Percentiles rank a stretch among this genome's conserved stretches.
These are phyloP conservation scores for Vitis hybrid DNA, from an alignment of 177 flowering plant genomes.

Conservation along the genomic window DNA sequence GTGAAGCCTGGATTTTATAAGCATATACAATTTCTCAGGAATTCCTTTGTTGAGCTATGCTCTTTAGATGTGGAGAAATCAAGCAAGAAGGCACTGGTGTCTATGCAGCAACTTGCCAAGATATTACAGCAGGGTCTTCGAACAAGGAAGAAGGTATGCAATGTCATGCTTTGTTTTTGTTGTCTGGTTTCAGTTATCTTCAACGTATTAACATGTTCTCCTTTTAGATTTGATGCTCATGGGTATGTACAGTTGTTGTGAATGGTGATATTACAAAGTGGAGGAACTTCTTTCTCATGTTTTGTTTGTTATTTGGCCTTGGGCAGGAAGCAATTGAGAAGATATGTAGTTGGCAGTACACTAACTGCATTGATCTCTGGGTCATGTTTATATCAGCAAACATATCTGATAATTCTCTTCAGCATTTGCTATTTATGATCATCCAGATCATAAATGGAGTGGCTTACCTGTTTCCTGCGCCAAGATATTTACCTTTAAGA, in stretches of 20 bases:
- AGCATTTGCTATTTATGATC: slow-evolving; percentile 48
- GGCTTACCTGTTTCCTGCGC: slow-evolving; percentile 73
- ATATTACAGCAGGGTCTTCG: slow-evolving; percentile 58
- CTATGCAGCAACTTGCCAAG: slow-evolving; percentile 57
- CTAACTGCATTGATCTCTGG: slow-evolving; percentile 83
- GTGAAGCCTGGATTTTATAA: slow-evolving; percentile 43
- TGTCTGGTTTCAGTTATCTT: background rate
- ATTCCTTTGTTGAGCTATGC: slow-evolving; percentile 67
- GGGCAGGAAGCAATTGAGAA: slow-evolving; percentile 73
- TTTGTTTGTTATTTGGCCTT: background rate
- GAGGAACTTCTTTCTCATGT: background rate
- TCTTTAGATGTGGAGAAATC: slow-evolving; percentile 67
- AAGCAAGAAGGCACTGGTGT: slow-evolving; percentile 44
- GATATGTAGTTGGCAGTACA: slow-evolving; percentile 75
- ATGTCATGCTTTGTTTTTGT: background rate
- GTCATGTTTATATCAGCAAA: slow-evolving; percentile 62
- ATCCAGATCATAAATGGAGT: slow-evolving; percentile 79
- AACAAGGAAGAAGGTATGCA: slow-evolving; percentile 67
- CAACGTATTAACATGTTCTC: background rate
- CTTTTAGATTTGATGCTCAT: background rate
- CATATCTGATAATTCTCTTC: slow-evolving; percentile 62
- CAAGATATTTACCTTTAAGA: slow-evolving; percentile 77
- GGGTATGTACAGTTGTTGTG: background rate
- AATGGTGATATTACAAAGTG: slow-evolving; percentile 5
- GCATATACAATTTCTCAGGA: slow-evolving; percentile 54